These are phyloP conservation scores for Neoscytalidium dimidiatum DNA, from an alignment of 2,329 filamentous ascomycete species.

Conservation along the genomic window DNA sequence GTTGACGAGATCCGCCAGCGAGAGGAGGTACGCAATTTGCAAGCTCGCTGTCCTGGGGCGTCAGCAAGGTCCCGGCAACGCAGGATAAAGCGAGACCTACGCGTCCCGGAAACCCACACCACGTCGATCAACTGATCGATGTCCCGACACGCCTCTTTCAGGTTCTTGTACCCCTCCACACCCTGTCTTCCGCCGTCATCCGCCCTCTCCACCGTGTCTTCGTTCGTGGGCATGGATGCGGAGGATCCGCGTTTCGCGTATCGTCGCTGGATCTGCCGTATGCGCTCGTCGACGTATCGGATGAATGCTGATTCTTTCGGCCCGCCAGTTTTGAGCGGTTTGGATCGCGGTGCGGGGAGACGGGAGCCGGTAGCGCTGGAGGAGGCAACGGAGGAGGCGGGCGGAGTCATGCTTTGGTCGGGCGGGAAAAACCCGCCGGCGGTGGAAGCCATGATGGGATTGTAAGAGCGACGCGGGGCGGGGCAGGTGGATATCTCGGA, in stretches of 20 bases:
- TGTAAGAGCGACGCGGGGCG: no score
- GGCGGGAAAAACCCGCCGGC: conserved; percentile 17
- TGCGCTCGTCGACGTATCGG: conserved; percentile 55
- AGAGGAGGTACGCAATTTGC: conserved; percentile 82
- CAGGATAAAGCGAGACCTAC: conserved; percentile 52
- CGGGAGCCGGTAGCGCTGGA: conserved; percentile 42
- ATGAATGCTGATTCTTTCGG: conserved; percentile 61
- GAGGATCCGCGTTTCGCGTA: conserved; percentile 51
- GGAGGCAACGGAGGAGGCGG: conserved; percentile 50
- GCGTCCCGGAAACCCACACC: conserved; percentile 84
- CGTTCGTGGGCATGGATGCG: neutral
- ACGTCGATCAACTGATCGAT: conserved; percentile 75
- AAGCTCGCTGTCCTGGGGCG: conserved; percentile 62
- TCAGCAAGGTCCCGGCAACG: neutral
- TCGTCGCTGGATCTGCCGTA: conserved; percentile 53
- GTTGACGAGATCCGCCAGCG: conserved; percentile 71
- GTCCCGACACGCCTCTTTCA: conserved; percentile 72
- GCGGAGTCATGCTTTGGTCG: conserved; percentile 30
- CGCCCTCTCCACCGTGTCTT: conserved; percentile 15
- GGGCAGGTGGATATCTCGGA: no score
- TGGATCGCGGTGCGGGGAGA: conserved; percentile 55
- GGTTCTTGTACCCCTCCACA: conserved; percentile 58
- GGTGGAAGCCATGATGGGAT: conserved; percentile 7
- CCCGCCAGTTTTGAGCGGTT: conserved; percentile 58
- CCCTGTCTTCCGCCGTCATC: conserved; percentile 28